A percentile compares a stretch with the other conserved stretches of the same genome.
phyloP scores from a whole-genome alignment of 2,329 filamentous ascomycete genomes.

The Microdochium paspali region DNA sequence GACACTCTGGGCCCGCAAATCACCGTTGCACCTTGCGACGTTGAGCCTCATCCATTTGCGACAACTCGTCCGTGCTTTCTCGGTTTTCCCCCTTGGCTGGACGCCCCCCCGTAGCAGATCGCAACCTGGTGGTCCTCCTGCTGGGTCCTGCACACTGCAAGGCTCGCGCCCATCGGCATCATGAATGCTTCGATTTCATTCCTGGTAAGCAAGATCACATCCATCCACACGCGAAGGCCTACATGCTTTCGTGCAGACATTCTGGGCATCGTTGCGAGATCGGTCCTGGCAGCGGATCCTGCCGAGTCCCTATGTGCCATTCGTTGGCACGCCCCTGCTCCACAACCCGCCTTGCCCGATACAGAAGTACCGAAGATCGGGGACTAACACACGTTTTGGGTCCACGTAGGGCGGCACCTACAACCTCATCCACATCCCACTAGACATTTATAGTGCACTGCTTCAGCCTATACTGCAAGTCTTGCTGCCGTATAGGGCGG shows the following conservation, averaged over 20 bases:
- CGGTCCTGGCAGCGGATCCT: neutral
- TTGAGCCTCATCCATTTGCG: too few species aligned
- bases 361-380: neutral
- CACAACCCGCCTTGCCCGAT: neutral
- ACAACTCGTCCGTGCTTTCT: too few species aligned
- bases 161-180: conserved; percentile 8
- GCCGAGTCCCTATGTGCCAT: neutral
- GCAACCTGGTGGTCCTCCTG: neutral
- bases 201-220: conserved; percentile 28
- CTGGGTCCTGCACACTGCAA: neutral
- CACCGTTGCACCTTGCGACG: too few species aligned
- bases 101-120: neutral
- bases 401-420: conserved; percentile 75
- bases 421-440: conserved; percentile 82
- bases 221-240: neutral
- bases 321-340: neutral
- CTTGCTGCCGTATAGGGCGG: conserved; percentile 54
- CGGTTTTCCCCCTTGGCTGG: too few species aligned
- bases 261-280: neutral
- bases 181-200: conserved; percentile 52
- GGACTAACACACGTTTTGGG: neutral
- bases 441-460: conserved; percentile 67
- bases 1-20: too few species aligned
- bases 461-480: conserved; percentile 81
- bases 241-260: neutral